phyloP scores from a whole-genome alignment of 805 yeast species.

The Hanseniaspora thailandica region DNA sequence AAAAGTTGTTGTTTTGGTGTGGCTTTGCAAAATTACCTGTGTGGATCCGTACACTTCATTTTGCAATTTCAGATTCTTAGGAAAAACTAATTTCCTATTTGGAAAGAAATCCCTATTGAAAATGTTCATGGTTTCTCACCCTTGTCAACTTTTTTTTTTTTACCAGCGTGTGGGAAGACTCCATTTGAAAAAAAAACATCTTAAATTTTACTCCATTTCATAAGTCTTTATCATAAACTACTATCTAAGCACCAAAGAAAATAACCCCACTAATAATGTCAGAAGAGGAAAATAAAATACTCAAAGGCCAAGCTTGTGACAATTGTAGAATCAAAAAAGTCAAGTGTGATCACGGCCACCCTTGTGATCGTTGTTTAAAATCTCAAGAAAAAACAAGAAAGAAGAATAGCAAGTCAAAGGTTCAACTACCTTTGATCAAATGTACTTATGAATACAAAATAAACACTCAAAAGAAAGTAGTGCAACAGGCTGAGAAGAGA shows the following conservation, averaged over 20 bases:
- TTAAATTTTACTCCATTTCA: too few relatives aligned
- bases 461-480: not conserved
- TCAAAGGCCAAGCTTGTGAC: conserved; percentile 13
- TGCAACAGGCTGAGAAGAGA: not conserved
- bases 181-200: too few relatives aligned
- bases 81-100: too few relatives aligned
- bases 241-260: not conserved
- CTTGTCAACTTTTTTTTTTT: too few relatives aligned
- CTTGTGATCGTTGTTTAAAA: conserved; percentile 11
- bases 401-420: not conserved
- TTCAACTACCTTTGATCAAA: not conserved
- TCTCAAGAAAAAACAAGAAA: not conserved
- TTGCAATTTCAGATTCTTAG: too few relatives aligned
- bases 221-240: too few relatives aligned
- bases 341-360: conserved; percentile 10
- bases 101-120: too few relatives aligned
- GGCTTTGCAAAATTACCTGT: too few relatives aligned
- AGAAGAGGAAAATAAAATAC: not conserved
- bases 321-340: conserved; percentile 13
- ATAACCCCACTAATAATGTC: not conserved
- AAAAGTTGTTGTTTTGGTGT: too few relatives aligned
- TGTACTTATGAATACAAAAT: conserved; percentile 12
- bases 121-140: too few relatives aligned
- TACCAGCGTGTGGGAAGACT: too few relatives aligned
- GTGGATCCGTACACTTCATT: too few relatives aligned